Evolutionary conservation across 129 eudicot genomes (phyloP), one percentile per base, ranked within the genome.

Genomic region (Pittosporum tobira): DNA sequence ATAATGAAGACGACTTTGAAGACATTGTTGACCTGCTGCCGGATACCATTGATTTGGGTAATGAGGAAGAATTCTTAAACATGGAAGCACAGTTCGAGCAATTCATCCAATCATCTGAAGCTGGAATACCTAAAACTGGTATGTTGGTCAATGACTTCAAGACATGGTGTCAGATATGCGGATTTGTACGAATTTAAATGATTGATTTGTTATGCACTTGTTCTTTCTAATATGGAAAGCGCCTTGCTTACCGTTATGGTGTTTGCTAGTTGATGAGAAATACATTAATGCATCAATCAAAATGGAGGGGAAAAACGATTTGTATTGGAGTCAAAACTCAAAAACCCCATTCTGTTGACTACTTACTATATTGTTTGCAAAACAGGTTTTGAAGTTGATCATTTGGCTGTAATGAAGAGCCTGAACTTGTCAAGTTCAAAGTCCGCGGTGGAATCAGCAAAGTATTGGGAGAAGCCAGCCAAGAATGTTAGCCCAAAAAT

Each of bases 41-140:
- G 0, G 97, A 86, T 61, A 66, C 72, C 6, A 82, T 90, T 42
- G 94, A 87, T 69, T 73, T 82, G 23, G 81, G 74, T 27, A 64
- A 76, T 46, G 98, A 90, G 50, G 98, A 90, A n/a, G 98, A 90
- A 53, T 48, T 75, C 59, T 65, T 80, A 50, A 71, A 52, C 56
- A 90, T 86, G 95, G 95, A 90, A 63, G 91, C 80, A 2, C 95
- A 83, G 74, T 86, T 77, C 62, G 98, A 90, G 67, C 84, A 86
- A 40, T 83, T 90, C 57, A 81, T 86, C 38, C 74, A 65, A 12
- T 78, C 67, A 4, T 54, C 86, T 31, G 84, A 75, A 48, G 30
- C 70, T 53, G 82, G n/a, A 46, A 55, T 61, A 25, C 79, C 75
- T 13, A 58, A 60, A 61, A 65, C 67, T 71, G 95, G 95, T 86